Base-by-base conservation (phyloP, 2,329 filamentous ascomycete species). In the Arthrinium puccinioides region DNA sequence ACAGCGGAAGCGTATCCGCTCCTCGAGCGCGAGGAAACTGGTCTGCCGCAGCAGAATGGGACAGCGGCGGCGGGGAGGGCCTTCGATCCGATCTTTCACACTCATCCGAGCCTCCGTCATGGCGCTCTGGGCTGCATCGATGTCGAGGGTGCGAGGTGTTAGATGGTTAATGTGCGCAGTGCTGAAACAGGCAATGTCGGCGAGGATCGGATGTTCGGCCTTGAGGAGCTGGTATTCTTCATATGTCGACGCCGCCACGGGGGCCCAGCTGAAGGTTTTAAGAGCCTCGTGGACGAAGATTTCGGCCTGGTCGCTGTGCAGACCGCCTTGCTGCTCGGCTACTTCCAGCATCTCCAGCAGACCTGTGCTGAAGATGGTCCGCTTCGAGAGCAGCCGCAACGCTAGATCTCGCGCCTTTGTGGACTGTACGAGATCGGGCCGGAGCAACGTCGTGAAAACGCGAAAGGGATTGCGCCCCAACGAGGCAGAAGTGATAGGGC, bases 141-240 rank as follows among this genome's bases (percentile, higher is more conserved):
- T 74, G 37, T 74, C 63, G 4, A 73, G 52, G 0, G 68, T 69
- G 2, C 69, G 57, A 0, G 71, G 71, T 0, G 71, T 74, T 2
- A 75, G 59, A 37, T 74, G 71, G 41, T 74, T 75, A 46, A 74
- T 70, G 43, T 75, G 71, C 1, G 67, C 54, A 20, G 56, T 66
- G 6, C 45, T 49, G 24, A 43, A 42, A 33, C 39, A 41, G 20
- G 43, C 58, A 19, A 67, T 59, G 29, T 67, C 64, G 3, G 62
- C 62, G 6, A 67, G 45, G 9, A 73, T 54, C 0, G 70, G 64
- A 37, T 71, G 66, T 39, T 68, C 67, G 1, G 45, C 45, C 8
- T 58, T 58, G 2, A 75, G 55, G 3, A 45, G 36, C 21, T 54
- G 44, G 43, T 74, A 74, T 18, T 69, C 60, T 0, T 57, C 55